Base-by-base conservation (phyloP, 2,329 filamentous ascomycete species). In the Colletotrichum kahawae region DNA sequence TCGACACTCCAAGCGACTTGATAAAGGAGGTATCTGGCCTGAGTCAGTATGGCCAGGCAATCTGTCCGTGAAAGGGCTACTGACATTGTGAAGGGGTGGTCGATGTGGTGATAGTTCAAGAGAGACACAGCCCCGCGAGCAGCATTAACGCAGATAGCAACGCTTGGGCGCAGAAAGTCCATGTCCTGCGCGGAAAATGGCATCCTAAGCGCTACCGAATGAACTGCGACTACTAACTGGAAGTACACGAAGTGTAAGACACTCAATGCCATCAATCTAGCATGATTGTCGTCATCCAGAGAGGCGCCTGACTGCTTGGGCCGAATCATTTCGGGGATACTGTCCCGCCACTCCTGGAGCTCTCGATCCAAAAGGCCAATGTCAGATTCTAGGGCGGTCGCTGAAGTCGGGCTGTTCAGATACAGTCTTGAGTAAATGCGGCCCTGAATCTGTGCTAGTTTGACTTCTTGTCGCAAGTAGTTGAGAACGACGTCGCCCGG, bases 1-100 rank as follows among this genome's bases (percentile, higher is more conserved):
- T 75, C 69, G n/a, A 75, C 72, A 13, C 69, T 75, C 72, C 72
- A 75, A 7, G 72, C 72, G 6, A 75, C 56, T 34, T 75, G 72
- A 24, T 75, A 75, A n/a, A 75, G 27, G 2, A 75, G 69, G 29
- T 72, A 75, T 24, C 72, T 72, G 38, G 29, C 9, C 14, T 21
- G 29, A 31, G 29, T 60, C 18, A 31, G 29, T 18, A 33, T n/a
- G 18, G 24, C 4, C 14, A 18, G 12, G 27, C 8, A 14, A 21
- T 21, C 43, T 51, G 12, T 21, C 9, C 18, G 31, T 21, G 13
- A 7, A 21, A 34, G 56, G 5, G 43, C n/a, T 5, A 68, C 72
- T 63, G 7, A 75, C 72, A 70, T 56, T 18, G 72, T 72, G 12
- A 63, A 75, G 4, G 69, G 63, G 24, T 72, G 72, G n/a, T 67